Conservation (phyloP, 169 alveolate species). For the Plasmodium coatneyi region DNA sequence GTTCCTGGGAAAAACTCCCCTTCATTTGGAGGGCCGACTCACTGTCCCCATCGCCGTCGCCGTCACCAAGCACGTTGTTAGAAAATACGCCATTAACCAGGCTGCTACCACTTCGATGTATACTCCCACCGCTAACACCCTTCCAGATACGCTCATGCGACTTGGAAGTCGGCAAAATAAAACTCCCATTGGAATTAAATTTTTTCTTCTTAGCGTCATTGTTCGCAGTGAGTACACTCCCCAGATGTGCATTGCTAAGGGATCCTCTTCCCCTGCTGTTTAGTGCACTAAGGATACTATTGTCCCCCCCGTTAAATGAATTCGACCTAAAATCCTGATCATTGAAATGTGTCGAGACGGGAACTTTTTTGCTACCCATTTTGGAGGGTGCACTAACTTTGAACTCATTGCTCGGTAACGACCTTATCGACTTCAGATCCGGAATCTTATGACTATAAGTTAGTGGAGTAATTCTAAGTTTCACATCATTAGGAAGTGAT, state of each 20-base stretch:
- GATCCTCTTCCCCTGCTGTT: constrained; percentile 5
- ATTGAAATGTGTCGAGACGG: background rate
- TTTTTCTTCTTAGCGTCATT: background rate
- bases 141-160: constrained; percentile 22
- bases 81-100: background rate
- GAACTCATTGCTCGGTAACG: constrained; percentile 4
- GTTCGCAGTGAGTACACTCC: background rate
- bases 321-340: background rate
- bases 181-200: background rate
- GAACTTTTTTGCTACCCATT: constrained; percentile 2
- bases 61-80: background rate
- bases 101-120: constrained; percentile 12
- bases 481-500: constrained; percentile 24
- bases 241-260: constrained; percentile 1
- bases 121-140: background rate
- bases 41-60: background rate
- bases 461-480: constrained; percentile 53
- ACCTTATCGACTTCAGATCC: constrained; percentile 13
- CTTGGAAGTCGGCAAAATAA: background rate
- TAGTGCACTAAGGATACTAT: background rate
- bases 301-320: background rate
- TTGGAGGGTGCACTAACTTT: constrained; percentile 13
- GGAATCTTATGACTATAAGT: constrained; percentile 51
- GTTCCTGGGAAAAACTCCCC: background rate
- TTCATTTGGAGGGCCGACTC: background rate